Percentiles rank a stretch among this genome's conserved stretches.
Conservation (phyloP, 495 filamentous ascomycete genomes). For the Penicillium pancosmium region DNA sequence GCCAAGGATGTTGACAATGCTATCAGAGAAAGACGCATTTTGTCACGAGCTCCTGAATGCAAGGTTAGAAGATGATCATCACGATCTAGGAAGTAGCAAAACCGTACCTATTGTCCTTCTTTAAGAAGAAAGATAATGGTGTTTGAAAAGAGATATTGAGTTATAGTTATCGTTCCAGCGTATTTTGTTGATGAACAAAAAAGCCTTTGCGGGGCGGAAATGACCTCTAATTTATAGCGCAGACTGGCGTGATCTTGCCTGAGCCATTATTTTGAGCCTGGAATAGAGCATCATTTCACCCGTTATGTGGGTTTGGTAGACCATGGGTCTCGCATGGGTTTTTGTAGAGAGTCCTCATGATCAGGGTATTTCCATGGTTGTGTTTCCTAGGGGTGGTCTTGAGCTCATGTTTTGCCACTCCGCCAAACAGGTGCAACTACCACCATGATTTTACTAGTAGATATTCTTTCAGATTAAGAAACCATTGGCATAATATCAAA, state of each 20-base stretch:
- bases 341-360: neutral
- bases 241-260: too few species aligned
- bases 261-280: neutral
- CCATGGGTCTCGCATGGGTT: neutral
- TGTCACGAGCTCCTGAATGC: neutral
- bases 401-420: constrained; percentile 2
- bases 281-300: neutral
- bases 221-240: neutral
- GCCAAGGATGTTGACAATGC: neutral
- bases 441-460: neutral
- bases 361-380: neutral
- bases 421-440: neutral
- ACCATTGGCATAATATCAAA: too few species aligned
- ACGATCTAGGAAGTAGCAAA: neutral
- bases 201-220: neutral
- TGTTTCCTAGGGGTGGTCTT: neutral
- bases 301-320: neutral
- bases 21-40: neutral
- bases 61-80: neutral
- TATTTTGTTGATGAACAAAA: neutral
- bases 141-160: neutral
- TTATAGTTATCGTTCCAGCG: too few species aligned
- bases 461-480: too few species aligned
- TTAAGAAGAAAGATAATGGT: neutral
- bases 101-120: neutral